Evolutionary conservation across 1,139 yeast genomes (phyloP).

Genomic region (Yamadazyma epiphylla): DNA sequence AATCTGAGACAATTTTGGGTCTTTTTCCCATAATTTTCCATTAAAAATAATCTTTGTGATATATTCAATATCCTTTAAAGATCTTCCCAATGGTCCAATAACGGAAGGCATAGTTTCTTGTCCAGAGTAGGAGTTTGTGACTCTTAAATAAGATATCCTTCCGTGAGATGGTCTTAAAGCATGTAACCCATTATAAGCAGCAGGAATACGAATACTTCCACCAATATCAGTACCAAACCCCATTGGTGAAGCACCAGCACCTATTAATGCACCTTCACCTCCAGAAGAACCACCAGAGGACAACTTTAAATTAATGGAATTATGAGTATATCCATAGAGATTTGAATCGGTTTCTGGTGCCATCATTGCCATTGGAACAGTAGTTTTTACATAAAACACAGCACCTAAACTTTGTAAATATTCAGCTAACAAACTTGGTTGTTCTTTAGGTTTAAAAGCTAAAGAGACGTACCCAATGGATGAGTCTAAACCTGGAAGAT

Average conservation of each 20-base stretch:
- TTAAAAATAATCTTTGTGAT: conserved; percentile 17
- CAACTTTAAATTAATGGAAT: conserved; percentile 41
- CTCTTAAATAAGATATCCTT: conserved; percentile 14
- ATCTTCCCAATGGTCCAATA: conserved; percentile 20
- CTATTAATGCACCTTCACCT: conserved; percentile 60
- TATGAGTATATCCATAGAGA: conserved; percentile 45
- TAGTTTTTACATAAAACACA: conserved; percentile 52
- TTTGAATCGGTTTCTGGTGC: conserved; percentile 45
- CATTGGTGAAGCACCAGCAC: conserved; percentile 42
- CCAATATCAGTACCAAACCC: conserved; percentile 32
- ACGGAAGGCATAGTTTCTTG: conserved; percentile 21
- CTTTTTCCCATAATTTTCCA: conserved; percentile 14
- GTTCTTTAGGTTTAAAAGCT: conserved; percentile 22
- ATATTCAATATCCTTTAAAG: conserved; percentile 18
- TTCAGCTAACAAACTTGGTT: conserved; percentile 40
- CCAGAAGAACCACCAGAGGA: conserved; percentile 60
- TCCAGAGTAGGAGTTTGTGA: conserved; percentile 13
- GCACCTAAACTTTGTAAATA: conserved; percentile 47
- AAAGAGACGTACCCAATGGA: conserved; percentile 41
- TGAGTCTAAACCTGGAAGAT: conserved; percentile 42
- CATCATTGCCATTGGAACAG: conserved; percentile 58
- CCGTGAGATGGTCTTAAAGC: conserved; percentile 14
- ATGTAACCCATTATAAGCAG: conserved; percentile 14
- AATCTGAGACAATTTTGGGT: conserved; percentile 13
- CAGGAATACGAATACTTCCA: conserved; percentile 18